Evolutionary conservation across 805 yeast species (phyloP).

Genomic region (Starmerella vaccinii): DNA sequence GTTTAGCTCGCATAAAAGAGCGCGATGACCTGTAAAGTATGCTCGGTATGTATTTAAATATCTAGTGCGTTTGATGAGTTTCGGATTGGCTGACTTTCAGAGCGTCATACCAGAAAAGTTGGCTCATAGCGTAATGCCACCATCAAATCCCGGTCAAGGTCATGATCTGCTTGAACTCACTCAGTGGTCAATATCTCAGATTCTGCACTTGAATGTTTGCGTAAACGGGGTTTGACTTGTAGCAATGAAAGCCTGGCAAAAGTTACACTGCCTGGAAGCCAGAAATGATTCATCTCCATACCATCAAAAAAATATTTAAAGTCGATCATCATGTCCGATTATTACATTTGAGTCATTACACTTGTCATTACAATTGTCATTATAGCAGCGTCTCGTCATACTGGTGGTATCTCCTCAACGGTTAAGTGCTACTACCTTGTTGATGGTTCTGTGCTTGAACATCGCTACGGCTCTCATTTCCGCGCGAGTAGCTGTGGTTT

Average conservation of each 20-base stretch:
- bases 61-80: background rate
- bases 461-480: background rate
- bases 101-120: too few relatives aligned
- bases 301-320: too few relatives aligned
- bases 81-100: background rate
- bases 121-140: too few relatives aligned
- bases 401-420: too few relatives aligned
- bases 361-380: background rate
- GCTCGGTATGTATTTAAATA: background rate
- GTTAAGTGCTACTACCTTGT: background rate
- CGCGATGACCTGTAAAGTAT: background rate
- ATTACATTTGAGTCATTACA: background rate
- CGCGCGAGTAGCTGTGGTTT: constrained; percentile 7
- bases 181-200: too few relatives aligned
- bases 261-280: too few relatives aligned
- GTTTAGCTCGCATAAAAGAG: constrained; percentile 15
- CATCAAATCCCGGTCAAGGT: too few relatives aligned
- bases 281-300: too few relatives aligned
- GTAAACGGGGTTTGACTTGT: too few relatives aligned
- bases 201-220: too few relatives aligned
- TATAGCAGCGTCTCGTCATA: background rate
- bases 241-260: too few relatives aligned
- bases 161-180: too few relatives aligned
- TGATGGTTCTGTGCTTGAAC: background rate
- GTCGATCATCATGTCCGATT: background rate